Base-by-base conservation (phyloP, 371 early-diverging fungal species). In the Lichtheimia corymbifera region DNA sequence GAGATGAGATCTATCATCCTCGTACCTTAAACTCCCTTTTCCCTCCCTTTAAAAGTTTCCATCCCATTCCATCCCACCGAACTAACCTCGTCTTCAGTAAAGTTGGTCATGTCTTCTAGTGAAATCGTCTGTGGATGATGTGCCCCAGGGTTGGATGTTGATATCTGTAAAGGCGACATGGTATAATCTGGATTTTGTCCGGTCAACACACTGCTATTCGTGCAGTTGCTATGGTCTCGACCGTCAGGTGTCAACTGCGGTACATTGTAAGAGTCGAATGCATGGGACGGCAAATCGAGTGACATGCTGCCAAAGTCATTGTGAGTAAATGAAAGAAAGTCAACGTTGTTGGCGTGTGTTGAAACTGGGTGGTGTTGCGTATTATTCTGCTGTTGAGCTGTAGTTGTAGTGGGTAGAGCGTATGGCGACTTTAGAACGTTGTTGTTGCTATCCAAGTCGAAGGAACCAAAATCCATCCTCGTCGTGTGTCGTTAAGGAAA, bases 151-250 rank as follows among this genome's bases (percentile, higher is more conserved):
- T 40, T 22, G 58, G 50, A 18, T 59, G 69, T 50, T 69, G 73
- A 64, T 49, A 76, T 77, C 44, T 75, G 76, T 17, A 81, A 50
- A 15, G 77, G 77, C 20, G 76, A 78, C 74, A 76, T 76, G 18
- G 62, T 55, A 53, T 70, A 76, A 14, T 78, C 76, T 18, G 81
- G 76, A 61, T 81, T 73, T 13, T 70, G 69, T 5, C 71, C 76
- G 30, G 72, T 61, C 14, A 80, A 51, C 6, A 67, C 64, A 54
- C 71, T 70, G 25, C 71, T 80, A n/a, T 61, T 63, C 5, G 77
- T 76, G 58, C 57, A 71, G 9, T 42, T 35, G 40, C 59, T 71
- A 65, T 4, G 64, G 58, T 35, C 35, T 35, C 35, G 35, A 20
- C 62, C 69, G 52, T 74, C 74, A 18, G 77, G 80, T 18, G 75